Percentiles rank a stretch among this genome's conserved stretches.
phyloP scores from a whole-genome alignment of 495 filamentous ascomycete genomes.

The Neurospora sp. region DNA sequence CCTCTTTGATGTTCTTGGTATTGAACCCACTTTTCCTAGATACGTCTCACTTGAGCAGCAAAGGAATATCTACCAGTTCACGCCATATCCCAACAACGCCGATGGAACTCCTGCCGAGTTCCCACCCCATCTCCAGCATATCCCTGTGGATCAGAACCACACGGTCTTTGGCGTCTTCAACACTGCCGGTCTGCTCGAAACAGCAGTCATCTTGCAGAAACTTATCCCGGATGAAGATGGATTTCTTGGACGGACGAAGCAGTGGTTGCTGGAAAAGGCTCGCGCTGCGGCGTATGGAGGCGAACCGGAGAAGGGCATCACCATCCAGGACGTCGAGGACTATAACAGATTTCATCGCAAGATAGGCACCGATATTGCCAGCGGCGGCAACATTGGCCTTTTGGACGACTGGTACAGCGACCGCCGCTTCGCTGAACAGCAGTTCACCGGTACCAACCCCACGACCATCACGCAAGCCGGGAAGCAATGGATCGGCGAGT shows the following conservation, averaged over 20 bases:
- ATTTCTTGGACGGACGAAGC: conserved; percentile 19
- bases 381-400: conserved; percentile 33
- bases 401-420: conserved; percentile 39
- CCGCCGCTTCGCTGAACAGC: conserved; percentile 39
- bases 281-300: conserved; percentile 18
- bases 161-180: conserved; percentile 22
- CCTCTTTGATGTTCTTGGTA: conserved; percentile 25
- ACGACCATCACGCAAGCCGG: conserved; percentile 32
- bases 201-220: conserved; percentile 22
- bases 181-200: conserved; percentile 20
- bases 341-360: conserved; percentile 28
- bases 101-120: conserved; percentile 19
- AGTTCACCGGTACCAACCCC: conserved; percentile 40
- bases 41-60: conserved; percentile 20
- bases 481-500: conserved; percentile 21
- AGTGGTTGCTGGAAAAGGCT: conserved; percentile 18
- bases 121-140: conserved; percentile 25
- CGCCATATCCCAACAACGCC: conserved; percentile 17
- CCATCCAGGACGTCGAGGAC: conserved; percentile 28
- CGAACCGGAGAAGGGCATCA: conserved; percentile 22
- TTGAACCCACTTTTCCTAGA: conserved; percentile 25
- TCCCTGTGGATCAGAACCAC: conserved; percentile 17
- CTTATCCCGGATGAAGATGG: conserved; percentile 23
- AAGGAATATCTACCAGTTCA: conserved; percentile 19
- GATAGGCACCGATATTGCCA: conserved; percentile 27